Base-by-base conservation (phyloP, 192 early-diverging fungal genomes). In the Funneliformis geosporum region DNA sequence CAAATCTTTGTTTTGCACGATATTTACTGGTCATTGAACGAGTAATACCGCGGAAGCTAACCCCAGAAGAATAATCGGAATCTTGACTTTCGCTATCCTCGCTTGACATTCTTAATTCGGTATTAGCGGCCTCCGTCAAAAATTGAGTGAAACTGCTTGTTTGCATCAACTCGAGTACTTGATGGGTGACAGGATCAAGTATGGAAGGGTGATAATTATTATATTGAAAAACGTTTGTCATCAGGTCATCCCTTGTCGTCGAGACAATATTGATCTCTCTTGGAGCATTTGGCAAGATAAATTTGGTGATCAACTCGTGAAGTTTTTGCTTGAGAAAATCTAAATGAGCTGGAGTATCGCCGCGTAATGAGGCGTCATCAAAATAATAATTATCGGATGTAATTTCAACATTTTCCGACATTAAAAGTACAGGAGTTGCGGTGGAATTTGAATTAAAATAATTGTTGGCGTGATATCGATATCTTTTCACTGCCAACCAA, bases 191-290 rank as follows among this genome's bases (percentile, higher is more conserved):
- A 18, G 74, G 68, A 11, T 67, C 55, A 3, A 84, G 76, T 66
- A 84, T 33, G 21, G 77, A 71, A 18, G 83, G 83, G 39, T 84
- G 80, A 66, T 81, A 84, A 47, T 61, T 42, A 18, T 75, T 38
- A 11, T 78, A 55, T 46, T 40, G 28, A 23, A 66, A 46, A 16
- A 81, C 68, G 8, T 75, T 59, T 21, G 77, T 47, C n/a, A 81
- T 12, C 40, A 84, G 27, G 16, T 79, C 62, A 42, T 79, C 47
- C 18, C 80, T 50, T 10, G 68, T 66, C 7, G 65, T 60, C 9
- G 68, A 68, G 40, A 44, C 62, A 38, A 84, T 81, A 61, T 84
- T 84, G 59, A 84, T 79, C 40, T 84, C 83, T 40, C 61, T 77
- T 16, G 75, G 60, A 5, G 83, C 47, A 40, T 81, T 72, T 33